Evolutionary conservation across 257 asterid species (phyloP).

Genomic region (Gynochthodes officinalis): DNA sequence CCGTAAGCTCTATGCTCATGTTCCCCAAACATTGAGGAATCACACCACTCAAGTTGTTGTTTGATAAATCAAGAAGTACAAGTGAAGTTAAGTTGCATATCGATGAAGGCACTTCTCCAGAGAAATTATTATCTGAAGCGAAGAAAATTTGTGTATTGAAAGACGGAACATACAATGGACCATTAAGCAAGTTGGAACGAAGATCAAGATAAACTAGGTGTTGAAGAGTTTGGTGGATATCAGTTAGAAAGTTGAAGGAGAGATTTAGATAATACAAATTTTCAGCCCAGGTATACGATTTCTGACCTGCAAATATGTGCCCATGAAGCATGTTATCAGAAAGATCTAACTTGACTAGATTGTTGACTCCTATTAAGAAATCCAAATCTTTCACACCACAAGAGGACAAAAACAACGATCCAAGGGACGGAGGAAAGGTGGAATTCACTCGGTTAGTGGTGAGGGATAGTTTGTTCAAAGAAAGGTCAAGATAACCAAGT

Average conservation of each 20-base stretch:
- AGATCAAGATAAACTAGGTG: slow-evolving; percentile 7
- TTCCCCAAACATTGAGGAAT: slow-evolving; percentile 16
- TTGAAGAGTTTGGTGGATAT: not conserved
- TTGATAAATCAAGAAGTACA: not conserved
- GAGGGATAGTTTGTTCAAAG: slow-evolving; percentile 17
- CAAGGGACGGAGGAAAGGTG: slow-evolving; percentile 6
- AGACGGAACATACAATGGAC: slow-evolving; percentile 9
- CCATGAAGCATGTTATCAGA: slow-evolving; percentile 13
- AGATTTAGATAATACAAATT: not conserved
- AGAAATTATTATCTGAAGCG: slow-evolving; percentile 18
- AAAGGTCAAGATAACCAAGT: slow-evolving; percentile 19
- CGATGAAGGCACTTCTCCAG: slow-evolving; percentile 20
- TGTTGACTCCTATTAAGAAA: not conserved
- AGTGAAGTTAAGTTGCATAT: slow-evolving; percentile 4
- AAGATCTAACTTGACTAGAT: slow-evolving; percentile 6
- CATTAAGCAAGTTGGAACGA: not conserved
- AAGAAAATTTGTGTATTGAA: not conserved
- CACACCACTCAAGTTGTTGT: slow-evolving; percentile 3
- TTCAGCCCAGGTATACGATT: not conserved
- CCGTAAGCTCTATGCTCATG: not conserved
- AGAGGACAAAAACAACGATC: not conserved
- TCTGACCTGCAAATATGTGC: not conserved
- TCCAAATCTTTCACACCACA: slow-evolving; percentile 8
- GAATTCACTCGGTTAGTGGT: not conserved
- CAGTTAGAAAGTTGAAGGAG: slow-evolving; percentile 16